Base-by-base conservation (phyloP, 2,329 filamentous ascomycete genomes). In the Fusarium sp. region DNA sequence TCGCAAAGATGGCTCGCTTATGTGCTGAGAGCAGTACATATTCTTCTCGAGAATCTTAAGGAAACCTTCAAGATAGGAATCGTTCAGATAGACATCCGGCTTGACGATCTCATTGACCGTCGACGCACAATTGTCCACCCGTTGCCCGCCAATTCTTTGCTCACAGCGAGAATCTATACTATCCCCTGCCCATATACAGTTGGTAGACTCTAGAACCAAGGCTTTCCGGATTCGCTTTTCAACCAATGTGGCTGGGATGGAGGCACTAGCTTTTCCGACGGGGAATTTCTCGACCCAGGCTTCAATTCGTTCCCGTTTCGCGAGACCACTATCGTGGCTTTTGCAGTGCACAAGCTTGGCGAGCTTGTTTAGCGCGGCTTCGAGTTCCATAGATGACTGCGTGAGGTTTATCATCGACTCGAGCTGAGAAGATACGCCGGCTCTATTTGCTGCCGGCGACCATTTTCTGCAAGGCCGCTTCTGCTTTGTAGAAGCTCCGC, bases 321-420 rank as follows among this genome's bases (percentile, higher is more conserved):
- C 17, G 14, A 40, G 24, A 51, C 36, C 24, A 40, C 31, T n/a
- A 24, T 34, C 20, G 11, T 46, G 43, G 7, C 31, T 6, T 20
- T n/a, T 36, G 45, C 45, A 48, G 22, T 48, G 45, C 20, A 48
- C 45, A 48, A 48, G 31, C 28, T 36, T 48, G 3, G 45, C 28
- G 22, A 48, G 45, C 28, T 36, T 24, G 15, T 48, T 18, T 34
- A 48, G n/a, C 11, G 1, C 8, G 11, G 7, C 18, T 20, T 48
- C 31, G 31, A 48, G 45, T 10, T 48, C 31, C 45, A 22, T n/a
- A 33, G 45, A 48, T 48, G 45, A 48, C 24, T 48, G 45, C 11
- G 45, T 48, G 18, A 17, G 31, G 7, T 15, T 13, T 17, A 28
- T 28, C 13, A 48, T 48, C 28, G 18, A 48, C 1, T 48, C 20